Base-by-base conservation (phyloP, 1,139 yeast genomes). In the Pneumocystis carinii region DNA sequence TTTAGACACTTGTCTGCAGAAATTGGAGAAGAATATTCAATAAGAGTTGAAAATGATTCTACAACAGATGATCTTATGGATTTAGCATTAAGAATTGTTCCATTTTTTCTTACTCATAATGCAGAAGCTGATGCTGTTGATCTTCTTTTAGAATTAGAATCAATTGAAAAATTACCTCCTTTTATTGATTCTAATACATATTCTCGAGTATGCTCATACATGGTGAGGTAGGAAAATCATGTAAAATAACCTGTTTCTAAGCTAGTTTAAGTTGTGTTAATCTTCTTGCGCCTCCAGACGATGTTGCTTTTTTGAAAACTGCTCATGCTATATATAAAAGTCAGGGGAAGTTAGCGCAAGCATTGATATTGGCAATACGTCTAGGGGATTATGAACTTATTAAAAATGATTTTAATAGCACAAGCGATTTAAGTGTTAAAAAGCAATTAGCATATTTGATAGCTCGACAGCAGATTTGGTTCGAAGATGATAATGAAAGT, bases 121-220 rank as follows among this genome's bases (percentile, higher is more conserved):
- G 98, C 97, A 48, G 98, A 94, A 75, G 96, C 97, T 10, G 99
- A 92, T 73, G 98, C 98, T 0, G 96, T 92, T 38, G 99, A 92
- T 76, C 78, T 92, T 69, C 79, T 94, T 69, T 78, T 90, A 66
- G 98, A 92, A 75, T 82, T 92, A 65, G 98, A 92, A 75, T 79
- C 84, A 64, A 86, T 92, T 70, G 96, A 88, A 71, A 83, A 84
- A 72, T 78, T 94, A 67, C 85, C 94, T 8, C 83, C 84, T 68
- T 88, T 81, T 74, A 95, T 90, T 65, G 98, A 92, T 74, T 86
- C 85, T 67, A 81, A 84, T 72, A 88, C 95, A 5, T 90, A 80
- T 73, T 84, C 84, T 62, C 83, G 98, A 73, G 97, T 90, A 36
- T 90, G 98, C 73, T 83, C 88, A 68, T 92, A 92, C 74, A 86